Conservation (phyloP, 148 eudicot genomes). For the Nepenthes mirabilis region DNA sequence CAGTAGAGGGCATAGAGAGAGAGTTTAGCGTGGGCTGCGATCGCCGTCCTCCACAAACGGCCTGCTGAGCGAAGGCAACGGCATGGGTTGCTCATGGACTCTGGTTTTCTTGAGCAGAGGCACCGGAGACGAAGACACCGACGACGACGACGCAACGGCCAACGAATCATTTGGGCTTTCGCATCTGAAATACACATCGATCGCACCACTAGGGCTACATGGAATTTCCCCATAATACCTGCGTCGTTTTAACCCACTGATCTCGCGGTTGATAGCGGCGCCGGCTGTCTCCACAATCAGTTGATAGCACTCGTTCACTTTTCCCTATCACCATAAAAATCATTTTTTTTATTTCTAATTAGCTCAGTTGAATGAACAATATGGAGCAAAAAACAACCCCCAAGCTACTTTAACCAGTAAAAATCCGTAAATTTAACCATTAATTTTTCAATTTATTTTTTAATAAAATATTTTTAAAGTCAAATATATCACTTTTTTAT, state of each 20-base stretch:
- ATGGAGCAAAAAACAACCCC: neutral
- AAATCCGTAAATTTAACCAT: no score
- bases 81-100: constrained; percentile 33
- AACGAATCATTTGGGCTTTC: constrained; percentile 48
- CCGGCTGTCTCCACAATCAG: constrained; percentile 20
- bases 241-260: neutral
- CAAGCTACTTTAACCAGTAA: no score
- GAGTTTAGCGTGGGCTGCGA: constrained; percentile 34
- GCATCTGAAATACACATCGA: constrained; percentile 30
- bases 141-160: constrained; percentile 8
- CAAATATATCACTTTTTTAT: no score
- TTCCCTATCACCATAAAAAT: neutral
- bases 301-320: constrained; percentile 35
- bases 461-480: no score
- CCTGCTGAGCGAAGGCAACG: constrained; percentile 31
- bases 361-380: neutral
- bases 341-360: neutral
- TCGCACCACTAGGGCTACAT: constrained; percentile 37
- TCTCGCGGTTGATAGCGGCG: neutral
- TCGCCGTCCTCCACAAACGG: constrained; percentile 42
- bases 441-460: no score
- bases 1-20: neutral
- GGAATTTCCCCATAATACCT: constrained; percentile 7
- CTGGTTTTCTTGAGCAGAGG: constrained; percentile 17
- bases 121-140: neutral